Base-by-base conservation (phyloP, 1,284 basidiomycete species). In the Tranzscheliella williamsii region DNA sequence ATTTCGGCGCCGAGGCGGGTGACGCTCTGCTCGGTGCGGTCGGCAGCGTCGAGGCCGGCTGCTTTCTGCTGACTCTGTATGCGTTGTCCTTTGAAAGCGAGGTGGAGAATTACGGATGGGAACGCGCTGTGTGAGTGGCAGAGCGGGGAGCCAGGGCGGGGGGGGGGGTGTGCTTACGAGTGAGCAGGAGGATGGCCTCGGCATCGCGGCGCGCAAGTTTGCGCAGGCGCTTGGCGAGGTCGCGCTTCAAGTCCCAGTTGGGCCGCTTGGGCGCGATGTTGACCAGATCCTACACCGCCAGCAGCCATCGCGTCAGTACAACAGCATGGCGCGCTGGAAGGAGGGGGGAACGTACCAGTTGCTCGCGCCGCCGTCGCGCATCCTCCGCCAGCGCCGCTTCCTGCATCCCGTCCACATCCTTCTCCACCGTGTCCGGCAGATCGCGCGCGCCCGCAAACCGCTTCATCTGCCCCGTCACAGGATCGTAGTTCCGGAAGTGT, bases 181-280 rank as follows among this genome's bases (percentile, higher is more conserved):
- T 96, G 18, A 97, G 83, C 5, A 87, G 88, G 67, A 94, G 88
- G 55, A 95, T 89, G 1, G 93, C 87, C 76, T 94, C 89, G 67
- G 94, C 89, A 1, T 91, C 95, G 78, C 86, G 86, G 56, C 89
- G 82, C 73, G 95, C 90, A n/a, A 97, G 81, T 76, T 87, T 93
- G 11, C 85, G 83, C 42, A 94, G 82, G 72, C 93, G 89, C 80
- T 88, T 90, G 47, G 91, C 89, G 79, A 93, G 86, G 73, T 96
- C 91, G 37, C 93, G 85, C 78, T 94, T 96, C 62, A 98, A 81
- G 79, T 97, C 94, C 93, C 94, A 97, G 78, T 97, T 97, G 9
- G 89, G 86, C 38, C 91, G 84, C 82, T 93, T 94, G 2, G 94
- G 94, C 21, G 93, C 93, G 64, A 98, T 96, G 75, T 95, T 97